Percentiles rank a stretch among this genome's conserved stretches.
phyloP scores from a whole-genome alignment of 2,329 filamentous ascomycete species.

The Venturia oleaginea region DNA sequence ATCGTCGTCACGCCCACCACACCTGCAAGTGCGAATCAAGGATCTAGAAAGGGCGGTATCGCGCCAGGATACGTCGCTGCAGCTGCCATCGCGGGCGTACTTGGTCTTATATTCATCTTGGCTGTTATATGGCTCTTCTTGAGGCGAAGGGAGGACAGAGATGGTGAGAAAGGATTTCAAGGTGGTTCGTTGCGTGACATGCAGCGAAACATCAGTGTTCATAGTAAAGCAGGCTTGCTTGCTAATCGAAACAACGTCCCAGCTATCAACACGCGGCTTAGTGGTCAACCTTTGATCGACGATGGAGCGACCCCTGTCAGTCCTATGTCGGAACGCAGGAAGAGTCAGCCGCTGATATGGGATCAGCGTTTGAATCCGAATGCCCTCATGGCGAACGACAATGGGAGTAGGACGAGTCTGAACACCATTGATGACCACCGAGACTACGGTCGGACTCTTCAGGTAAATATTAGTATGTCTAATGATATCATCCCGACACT shows the following conservation, averaged over 20 bases:
- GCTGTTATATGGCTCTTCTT: slow-evolving; percentile 24
- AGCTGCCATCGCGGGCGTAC: slow-evolving; percentile 35
- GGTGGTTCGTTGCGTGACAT: slow-evolving; percentile 8
- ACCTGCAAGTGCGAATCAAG: slow-evolving; percentile 17
- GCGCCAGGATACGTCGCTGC: slow-evolving; percentile 39
- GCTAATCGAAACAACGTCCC: not conserved
- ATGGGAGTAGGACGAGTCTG: slow-evolving; percentile 36
- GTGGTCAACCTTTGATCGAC: slow-evolving; percentile 17
- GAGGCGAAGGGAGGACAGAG: slow-evolving; percentile 22
- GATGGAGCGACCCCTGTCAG: slow-evolving; percentile 17
- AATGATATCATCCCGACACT: not conserved
- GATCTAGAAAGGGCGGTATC: slow-evolving; percentile 17
- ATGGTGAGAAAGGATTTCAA: slow-evolving; percentile 2
- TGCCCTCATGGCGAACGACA: slow-evolving; percentile 38
- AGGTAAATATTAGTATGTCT: slow-evolving; percentile 24
- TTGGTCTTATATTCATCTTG: slow-evolving; percentile 28
- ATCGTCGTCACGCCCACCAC: slow-evolving; percentile 31
- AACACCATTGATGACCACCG: slow-evolving; percentile 38
- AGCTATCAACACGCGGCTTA: slow-evolving; percentile 20
- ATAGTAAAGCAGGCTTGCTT: slow-evolving; percentile 39
- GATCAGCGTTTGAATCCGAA: slow-evolving; percentile 41
- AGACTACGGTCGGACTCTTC: slow-evolving; percentile 40
- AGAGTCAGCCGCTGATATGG: slow-evolving; percentile 37
- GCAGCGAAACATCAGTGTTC: slow-evolving; percentile 37
- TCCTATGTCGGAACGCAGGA: slow-evolving; percentile 27